phyloP scores from a whole-genome alignment of 257 asterid genomes.

The Solanum piurae region DNA sequence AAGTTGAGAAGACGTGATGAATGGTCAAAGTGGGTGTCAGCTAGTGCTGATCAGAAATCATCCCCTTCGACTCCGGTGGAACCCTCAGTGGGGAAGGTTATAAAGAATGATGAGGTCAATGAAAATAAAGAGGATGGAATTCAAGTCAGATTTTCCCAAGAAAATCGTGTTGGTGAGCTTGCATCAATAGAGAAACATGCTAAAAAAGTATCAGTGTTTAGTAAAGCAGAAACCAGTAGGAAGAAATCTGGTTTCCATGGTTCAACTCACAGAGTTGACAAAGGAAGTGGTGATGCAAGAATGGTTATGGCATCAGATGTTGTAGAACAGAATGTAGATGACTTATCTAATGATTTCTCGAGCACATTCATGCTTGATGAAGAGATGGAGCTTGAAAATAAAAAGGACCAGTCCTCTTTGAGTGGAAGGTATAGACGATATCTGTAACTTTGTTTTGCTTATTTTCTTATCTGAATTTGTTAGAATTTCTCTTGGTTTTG shows the following conservation, averaged over 20 bases:
- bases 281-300: slow-evolving; percentile 2
- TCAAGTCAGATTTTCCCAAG: slow-evolving; percentile 15
- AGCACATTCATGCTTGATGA: slow-evolving; percentile 77
- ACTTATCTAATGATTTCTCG: slow-evolving; percentile 47
- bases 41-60: slow-evolving; percentile 25
- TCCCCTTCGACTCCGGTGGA: slow-evolving; percentile 14
- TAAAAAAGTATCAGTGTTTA: slow-evolving; percentile 3
- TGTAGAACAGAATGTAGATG: slow-evolving; percentile 26
- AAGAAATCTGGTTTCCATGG: slow-evolving; percentile 11
- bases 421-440: slow-evolving; percentile 39
- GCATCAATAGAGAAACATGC: slow-evolving; percentile 9
- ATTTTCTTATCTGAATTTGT: not conserved
- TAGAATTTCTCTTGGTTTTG: not conserved
- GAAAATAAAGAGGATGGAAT: slow-evolving; percentile 20
- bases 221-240: slow-evolving; percentile 14
- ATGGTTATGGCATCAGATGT: slow-evolving; percentile 17
- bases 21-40: slow-evolving; percentile 69
- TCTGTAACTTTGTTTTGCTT: not conserved
- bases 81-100: slow-evolving; percentile 4
- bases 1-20: slow-evolving; percentile 78
- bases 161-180: slow-evolving; percentile 18
- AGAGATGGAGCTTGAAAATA: slow-evolving; percentile 66
- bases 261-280: slow-evolving; percentile 1
- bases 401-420: slow-evolving; percentile 24
- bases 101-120: slow-evolving; percentile 20